Conservation (phyloP, 352 stramenopile genomes). For the Pythium insidiosum region DNA sequence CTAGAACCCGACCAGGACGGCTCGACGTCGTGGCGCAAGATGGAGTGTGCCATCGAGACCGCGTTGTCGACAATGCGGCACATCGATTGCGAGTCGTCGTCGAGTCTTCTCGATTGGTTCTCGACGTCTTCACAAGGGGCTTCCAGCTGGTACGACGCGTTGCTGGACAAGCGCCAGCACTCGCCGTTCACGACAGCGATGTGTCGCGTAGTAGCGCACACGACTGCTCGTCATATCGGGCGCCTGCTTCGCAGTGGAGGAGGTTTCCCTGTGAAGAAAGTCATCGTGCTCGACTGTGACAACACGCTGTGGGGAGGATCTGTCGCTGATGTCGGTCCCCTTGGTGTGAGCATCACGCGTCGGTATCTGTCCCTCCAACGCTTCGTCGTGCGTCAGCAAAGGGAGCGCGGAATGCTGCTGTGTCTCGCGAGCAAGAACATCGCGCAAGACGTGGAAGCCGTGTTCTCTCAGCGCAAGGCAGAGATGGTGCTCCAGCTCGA, state of each 20-base stretch:
- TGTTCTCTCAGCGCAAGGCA: slow-evolving; percentile 27
- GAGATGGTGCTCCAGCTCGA: slow-evolving; percentile 47
- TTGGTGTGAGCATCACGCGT: slow-evolving; percentile 24
- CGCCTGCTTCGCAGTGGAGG: slow-evolving; percentile 27
- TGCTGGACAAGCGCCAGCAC: slow-evolving; percentile 46
- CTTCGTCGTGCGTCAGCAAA: slow-evolving; percentile 41
- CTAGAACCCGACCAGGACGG: background rate
- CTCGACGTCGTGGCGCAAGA: background rate
- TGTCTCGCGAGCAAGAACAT: slow-evolving; percentile 72
- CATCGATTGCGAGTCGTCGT: slow-evolving; percentile 21
- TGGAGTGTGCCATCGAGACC: no score
- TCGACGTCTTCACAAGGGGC: slow-evolving; percentile 20
- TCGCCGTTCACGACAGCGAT: slow-evolving; percentile 60
- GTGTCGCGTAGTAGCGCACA: slow-evolving; percentile 40
- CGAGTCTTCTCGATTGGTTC: slow-evolving; percentile 19
- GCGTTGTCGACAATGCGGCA: slow-evolving; percentile 14
- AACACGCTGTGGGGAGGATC: slow-evolving; percentile 68
- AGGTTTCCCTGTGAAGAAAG: slow-evolving; percentile 34
- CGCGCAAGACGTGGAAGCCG: slow-evolving; percentile 31
- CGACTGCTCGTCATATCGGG: slow-evolving; percentile 39
- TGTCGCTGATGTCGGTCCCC: slow-evolving; percentile 41
- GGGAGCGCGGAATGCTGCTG: slow-evolving; percentile 41
- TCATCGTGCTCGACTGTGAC: slow-evolving; percentile 74
- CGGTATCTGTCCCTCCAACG: slow-evolving; percentile 46
- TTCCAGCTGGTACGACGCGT: slow-evolving; percentile 31